phyloP scores from a whole-genome alignment of 73 alveolate species.

The Paramecium octaurelia region DNA sequence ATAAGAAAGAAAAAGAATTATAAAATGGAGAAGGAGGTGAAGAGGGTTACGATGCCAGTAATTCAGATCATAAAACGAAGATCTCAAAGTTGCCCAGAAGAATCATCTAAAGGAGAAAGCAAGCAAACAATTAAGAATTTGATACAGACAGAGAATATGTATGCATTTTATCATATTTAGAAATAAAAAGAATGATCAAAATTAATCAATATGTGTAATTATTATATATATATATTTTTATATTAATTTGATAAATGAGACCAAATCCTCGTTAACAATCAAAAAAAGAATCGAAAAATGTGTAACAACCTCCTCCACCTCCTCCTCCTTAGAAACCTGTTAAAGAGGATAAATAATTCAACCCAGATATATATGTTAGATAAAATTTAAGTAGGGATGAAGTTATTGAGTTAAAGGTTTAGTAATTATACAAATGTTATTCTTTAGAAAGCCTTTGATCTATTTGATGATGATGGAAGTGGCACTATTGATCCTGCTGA shows the following conservation, averaged over 20 bases:
- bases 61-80: conserved; percentile 10
- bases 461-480: conserved; percentile 87
- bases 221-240: not conserved
- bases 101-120: not conserved
- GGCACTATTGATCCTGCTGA: conserved; percentile 95
- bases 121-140: not conserved
- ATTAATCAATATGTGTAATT: not conserved
- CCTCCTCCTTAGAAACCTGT: not conserved
- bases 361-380: not conserved
- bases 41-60: not conserved
- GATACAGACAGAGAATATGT: not conserved
- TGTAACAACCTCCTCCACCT: not conserved
- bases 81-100: not conserved
- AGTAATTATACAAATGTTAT: not conserved
- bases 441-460: conserved; percentile 84
- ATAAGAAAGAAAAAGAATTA: not conserved
- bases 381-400: not conserved
- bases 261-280: not conserved
- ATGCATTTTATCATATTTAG: not conserved
- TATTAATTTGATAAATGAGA: not conserved
- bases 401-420: not conserved
- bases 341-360: not conserved
- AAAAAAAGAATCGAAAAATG: not conserved
- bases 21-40: not conserved
- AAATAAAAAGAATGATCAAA: not conserved